These are phyloP conservation scores for Nicotiana noctiflora DNA, from an alignment of 257 asterid genomes.

Conservation along the genomic window DNA sequence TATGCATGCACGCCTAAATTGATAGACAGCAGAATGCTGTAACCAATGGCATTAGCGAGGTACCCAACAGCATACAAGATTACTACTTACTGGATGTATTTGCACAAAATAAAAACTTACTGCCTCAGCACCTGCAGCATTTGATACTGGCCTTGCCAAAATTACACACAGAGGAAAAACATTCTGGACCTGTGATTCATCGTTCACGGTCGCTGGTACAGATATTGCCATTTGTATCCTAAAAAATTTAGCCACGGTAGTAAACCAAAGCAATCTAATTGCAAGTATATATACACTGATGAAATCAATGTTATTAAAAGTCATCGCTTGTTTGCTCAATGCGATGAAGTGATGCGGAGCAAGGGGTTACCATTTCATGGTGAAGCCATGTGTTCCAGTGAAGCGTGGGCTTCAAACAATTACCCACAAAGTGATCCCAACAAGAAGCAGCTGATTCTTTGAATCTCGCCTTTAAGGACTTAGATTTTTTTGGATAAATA, in stretches of 20 bases:
- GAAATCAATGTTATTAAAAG: too few relatives aligned
- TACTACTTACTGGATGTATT: background rate
- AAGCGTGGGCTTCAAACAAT: background rate
- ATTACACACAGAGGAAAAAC: constrained; percentile 79
- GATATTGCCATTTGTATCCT: constrained; percentile 87
- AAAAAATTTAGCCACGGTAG: background rate
- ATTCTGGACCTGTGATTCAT: constrained; percentile 51
- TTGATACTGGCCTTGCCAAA: constrained; percentile 67
- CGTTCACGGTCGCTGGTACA: constrained; percentile 59
- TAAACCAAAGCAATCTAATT: background rate
- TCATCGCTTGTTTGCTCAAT: background rate
- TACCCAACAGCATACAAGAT: constrained; percentile 1
- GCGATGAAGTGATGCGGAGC: background rate
- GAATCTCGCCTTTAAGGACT: background rate
- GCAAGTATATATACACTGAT: background rate
- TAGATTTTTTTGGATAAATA: background rate
- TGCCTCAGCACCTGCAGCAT: constrained; percentile 61
- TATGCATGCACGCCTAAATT: constrained; percentile 55
- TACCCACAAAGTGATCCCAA: background rate
- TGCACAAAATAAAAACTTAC: constrained; percentile 20
- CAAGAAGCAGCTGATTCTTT: background rate
- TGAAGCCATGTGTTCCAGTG: background rate
- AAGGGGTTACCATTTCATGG: background rate
- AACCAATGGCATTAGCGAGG: constrained; percentile 21
- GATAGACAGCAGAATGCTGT: constrained; percentile 70